These are phyloP conservation scores for Chrysanthemum seticuspe DNA, from an alignment of 129 eudicot species.

Conservation along the genomic window DNA sequence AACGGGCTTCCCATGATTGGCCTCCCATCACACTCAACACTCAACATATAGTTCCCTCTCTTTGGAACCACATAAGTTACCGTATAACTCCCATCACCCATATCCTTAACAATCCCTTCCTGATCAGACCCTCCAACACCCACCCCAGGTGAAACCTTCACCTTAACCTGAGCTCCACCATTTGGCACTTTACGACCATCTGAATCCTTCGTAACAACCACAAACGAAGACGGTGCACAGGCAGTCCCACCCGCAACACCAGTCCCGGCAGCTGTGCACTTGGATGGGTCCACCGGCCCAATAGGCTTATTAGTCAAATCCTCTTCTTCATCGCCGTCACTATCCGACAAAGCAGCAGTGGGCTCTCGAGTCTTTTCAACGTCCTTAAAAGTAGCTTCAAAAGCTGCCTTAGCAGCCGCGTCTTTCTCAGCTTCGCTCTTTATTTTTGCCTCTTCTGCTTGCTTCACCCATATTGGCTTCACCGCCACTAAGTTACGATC, in stretches of 20 bases:
- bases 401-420: slow-evolving; percentile 97
- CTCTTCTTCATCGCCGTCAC: slow-evolving; percentile 66
- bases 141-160: slow-evolving; percentile 74
- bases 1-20: slow-evolving; percentile 95
- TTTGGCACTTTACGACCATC: slow-evolving; percentile 71
- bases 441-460: slow-evolving; percentile 92
- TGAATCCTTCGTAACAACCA: slow-evolving; percentile 77
- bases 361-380: slow-evolving; percentile 48
- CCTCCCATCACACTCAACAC: slow-evolving; percentile 88
- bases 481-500: slow-evolving; percentile 65
- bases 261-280: slow-evolving; percentile 93
- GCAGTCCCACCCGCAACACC: slow-evolving; percentile 97
- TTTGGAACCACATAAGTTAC: slow-evolving; percentile 91
- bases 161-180: slow-evolving; percentile 84
- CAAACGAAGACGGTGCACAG: slow-evolving; percentile 67
- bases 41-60: slow-evolving; percentile 94
- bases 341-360: slow-evolving; percentile 45
- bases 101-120: slow-evolving; percentile 93
- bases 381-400: slow-evolving; percentile 89
- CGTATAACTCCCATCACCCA: slow-evolving; percentile 89
- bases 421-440: slow-evolving; percentile 92
- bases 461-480: slow-evolving; percentile 95
- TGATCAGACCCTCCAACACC: slow-evolving; percentile 91
- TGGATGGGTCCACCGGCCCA: slow-evolving; percentile 88
- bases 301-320: slow-evolving; percentile 70